Percentiles rank a stretch among this genome's conserved stretches.
Conservation (phyloP, 2,329 filamentous ascomycete species). For the Trichophyton benhamiae region DNA sequence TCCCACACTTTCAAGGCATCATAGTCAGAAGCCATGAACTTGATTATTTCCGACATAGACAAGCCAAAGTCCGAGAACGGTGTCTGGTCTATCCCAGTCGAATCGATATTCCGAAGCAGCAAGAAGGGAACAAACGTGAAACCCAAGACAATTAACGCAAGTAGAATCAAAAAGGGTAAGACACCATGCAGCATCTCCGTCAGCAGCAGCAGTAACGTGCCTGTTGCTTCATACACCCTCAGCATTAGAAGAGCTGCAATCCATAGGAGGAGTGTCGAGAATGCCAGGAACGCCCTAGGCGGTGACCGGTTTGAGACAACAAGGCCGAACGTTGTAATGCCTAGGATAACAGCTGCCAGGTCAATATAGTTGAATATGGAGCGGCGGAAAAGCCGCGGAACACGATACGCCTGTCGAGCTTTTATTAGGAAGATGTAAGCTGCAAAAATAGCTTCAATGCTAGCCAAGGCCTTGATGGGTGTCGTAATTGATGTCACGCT, state of each 20-base stretch:
- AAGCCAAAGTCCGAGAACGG: background rate
- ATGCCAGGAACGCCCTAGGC: background rate
- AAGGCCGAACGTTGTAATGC: too few relatives aligned
- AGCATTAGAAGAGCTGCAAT: background rate
- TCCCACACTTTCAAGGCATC: background rate
- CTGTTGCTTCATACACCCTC: conserved; percentile 2
- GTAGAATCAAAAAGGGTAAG: background rate
- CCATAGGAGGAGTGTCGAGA: background rate
- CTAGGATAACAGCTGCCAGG: too few relatives aligned
- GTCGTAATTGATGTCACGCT: background rate
- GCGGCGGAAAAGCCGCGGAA: too few relatives aligned
- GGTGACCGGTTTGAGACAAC: too few relatives aligned
- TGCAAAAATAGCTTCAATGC: too few relatives aligned
- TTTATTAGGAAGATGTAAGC: too few relatives aligned
- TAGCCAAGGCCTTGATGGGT: background rate
- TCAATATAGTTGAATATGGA: too few relatives aligned
- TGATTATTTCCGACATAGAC: background rate
- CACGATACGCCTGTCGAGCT: too few relatives aligned
- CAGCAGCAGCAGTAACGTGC: background rate
- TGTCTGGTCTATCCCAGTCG: background rate
- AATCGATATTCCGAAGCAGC: background rate
- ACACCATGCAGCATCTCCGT: background rate
- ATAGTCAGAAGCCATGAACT: background rate
- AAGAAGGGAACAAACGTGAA: background rate
- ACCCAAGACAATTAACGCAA: background rate